Percentiles rank a stretch among this genome's conserved stretches.
Conservation (phyloP, 257 asterid species). For the Solanum paucissectum region DNA sequence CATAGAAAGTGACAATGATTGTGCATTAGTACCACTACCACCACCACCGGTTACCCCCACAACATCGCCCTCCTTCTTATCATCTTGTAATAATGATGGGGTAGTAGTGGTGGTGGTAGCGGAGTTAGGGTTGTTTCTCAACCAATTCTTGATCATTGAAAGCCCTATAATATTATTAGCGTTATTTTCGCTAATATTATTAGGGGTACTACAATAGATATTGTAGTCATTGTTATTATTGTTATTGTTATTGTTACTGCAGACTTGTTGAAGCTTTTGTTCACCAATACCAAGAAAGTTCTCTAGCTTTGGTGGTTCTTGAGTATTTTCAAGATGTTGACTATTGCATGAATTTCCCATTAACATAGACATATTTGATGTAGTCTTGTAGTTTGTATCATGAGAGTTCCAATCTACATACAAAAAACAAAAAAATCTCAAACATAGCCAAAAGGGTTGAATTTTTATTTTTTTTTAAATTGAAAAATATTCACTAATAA, state of each 20-base stretch:
- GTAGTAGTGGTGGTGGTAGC: neutral
- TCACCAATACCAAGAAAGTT: constrained; percentile 45
- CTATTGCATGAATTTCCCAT: constrained; percentile 25
- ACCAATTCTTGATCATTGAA: constrained; percentile 82
- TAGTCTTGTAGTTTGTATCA: constrained; percentile 11
- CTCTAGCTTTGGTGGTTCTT: constrained; percentile 52
- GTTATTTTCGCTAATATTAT: neutral
- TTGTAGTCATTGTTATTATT: neutral
- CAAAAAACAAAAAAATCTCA: neutral
- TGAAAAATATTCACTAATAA: neutral
- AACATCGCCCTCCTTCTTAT: constrained; percentile 3
- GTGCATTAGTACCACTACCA: constrained; percentile 5
- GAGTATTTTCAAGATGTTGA: constrained; percentile 16
- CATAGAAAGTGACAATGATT: constrained; percentile 62
- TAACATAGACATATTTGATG: constrained; percentile 5
- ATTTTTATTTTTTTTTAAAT: neutral
- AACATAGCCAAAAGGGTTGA: neutral
- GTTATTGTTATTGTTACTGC: neutral
- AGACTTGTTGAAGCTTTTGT: constrained; percentile 7
- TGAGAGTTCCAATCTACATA: constrained; percentile 48
- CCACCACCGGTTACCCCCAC: neutral
- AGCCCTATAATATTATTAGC: constrained; percentile 37
- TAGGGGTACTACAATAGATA: neutral
- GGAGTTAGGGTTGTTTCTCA: constrained; percentile 35
- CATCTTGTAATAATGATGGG: neutral